Base-by-base conservation (phyloP, 345 rosid genomes). In the Alliaria petiolata region DNA sequence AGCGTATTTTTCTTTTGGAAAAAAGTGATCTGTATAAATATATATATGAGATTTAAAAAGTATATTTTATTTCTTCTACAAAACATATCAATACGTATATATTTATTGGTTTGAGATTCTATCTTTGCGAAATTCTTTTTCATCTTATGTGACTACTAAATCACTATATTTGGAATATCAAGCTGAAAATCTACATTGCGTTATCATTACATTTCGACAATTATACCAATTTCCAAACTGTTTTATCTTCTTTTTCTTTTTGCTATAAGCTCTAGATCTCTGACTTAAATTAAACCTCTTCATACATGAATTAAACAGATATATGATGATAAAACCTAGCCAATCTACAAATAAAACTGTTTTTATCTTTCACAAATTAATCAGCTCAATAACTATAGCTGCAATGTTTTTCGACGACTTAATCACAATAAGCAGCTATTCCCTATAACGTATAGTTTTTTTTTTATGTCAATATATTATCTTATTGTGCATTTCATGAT, bases 1-100 rank as follows among this genome's bases (percentile, higher is more conserved):
- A 62, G 70, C 44, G 59, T 46, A 55, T 19, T 62, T 69, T 62
- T 45, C 56, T 75, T 68, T 69, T 61, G 55, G 50, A 38, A 67
- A 49, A n/a, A n/a, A n/a, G n/a, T n/a, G n/a, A n/a, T n/a, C n/a
- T n/a, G n/a, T n/a, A n/a, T n/a, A n/a, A n/a, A n/a, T n/a, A n/a
- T n/a, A n/a, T n/a, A n/a, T n/a, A n/a, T n/a, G n/a, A n/a, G n/a
- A n/a, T n/a, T n/a, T n/a, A n/a, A n/a, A n/a, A n/a, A n/a, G n/a
- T n/a, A n/a, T n/a, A n/a, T n/a, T n/a, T n/a, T n/a, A n/a, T n/a
- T n/a, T n/a, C n/a, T n/a, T n/a, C n/a, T n/a, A n/a, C n/a, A n/a
- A n/a, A n/a, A n/a, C n/a, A n/a, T n/a, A n/a, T n/a, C n/a, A n/a
- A n/a, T n/a, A n/a, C n/a, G n/a, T n/a, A n/a, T n/a, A 22, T 22